phyloP scores from a whole-genome alignment of 148 eudicot species.

The Heliosperma pusillum region DNA sequence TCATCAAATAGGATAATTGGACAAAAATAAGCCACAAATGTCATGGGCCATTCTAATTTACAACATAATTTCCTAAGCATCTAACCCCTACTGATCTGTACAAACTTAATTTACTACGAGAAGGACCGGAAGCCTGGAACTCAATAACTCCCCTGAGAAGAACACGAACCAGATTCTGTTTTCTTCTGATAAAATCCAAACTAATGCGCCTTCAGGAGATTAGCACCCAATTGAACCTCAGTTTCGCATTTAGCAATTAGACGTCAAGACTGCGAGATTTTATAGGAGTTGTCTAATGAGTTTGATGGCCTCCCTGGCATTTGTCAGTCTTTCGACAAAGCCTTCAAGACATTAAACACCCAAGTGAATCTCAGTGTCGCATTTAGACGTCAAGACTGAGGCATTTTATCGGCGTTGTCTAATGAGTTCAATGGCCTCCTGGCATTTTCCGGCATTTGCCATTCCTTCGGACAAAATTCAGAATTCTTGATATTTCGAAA shows the following conservation, averaged over 20 bases:
- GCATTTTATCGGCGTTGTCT: neutral
- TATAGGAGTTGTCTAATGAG: neutral
- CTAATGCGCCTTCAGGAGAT: neutral
- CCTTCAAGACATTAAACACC: neutral
- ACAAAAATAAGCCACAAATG: constrained; percentile 23
- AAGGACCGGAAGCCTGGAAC: neutral
- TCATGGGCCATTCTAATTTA: constrained; percentile 23
- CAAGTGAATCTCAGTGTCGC: neutral
- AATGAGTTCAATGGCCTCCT: neutral
- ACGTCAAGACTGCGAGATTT: neutral
- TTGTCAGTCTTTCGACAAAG: neutral
- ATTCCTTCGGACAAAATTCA: neutral
- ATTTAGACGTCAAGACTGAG: neutral
- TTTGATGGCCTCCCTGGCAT: neutral
- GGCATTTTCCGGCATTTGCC: constrained; percentile 1
- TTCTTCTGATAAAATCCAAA: neutral
- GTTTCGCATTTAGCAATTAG: neutral
- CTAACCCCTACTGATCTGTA: constrained; percentile 17
- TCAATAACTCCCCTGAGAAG: constrained; percentile 2
- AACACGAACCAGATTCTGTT: neutral
- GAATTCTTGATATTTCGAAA: neutral
- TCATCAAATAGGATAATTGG: neutral
- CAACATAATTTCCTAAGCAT: constrained; percentile 8
- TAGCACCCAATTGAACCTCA: too few species aligned
- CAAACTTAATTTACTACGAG: neutral